phyloP scores from a whole-genome alignment of 2,329 filamentous ascomycete genomes.

The Calonectria naviculata region DNA sequence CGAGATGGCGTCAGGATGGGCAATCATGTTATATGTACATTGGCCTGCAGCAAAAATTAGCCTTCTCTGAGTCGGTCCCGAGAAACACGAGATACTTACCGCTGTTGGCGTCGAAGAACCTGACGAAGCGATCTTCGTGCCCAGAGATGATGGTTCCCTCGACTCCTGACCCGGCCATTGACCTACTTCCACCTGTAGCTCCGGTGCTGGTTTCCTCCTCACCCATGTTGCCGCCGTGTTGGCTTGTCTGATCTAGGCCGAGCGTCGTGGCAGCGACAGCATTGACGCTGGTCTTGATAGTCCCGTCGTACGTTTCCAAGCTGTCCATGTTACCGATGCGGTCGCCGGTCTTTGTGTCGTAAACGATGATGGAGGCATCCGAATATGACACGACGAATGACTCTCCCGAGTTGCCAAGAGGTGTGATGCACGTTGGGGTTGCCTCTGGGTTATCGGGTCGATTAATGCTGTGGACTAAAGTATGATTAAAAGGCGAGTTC shows the following conservation, averaged over 20 bases:
- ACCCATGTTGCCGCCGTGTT: slow-evolving; percentile 68
- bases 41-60: slow-evolving; percentile 72
- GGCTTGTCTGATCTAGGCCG: slow-evolving; percentile 76
- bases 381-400: slow-evolving; percentile 94
- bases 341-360: slow-evolving; percentile 91
- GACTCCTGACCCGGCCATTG: slow-evolving; percentile 78
- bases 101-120: slow-evolving; percentile 98
- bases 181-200: slow-evolving; percentile 77
- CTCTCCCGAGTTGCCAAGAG: slow-evolving; percentile 83
- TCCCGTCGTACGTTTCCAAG: slow-evolving; percentile 92
- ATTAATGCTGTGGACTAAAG: slow-evolving; percentile 86
- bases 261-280: slow-evolving; percentile 88
- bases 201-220: slow-evolving; percentile 82
- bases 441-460: slow-evolving; percentile 73
- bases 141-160: slow-evolving; percentile 96
- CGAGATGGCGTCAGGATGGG: slow-evolving; percentile 93
- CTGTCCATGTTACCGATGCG: slow-evolving; percentile 94
- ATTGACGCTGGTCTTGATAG: slow-evolving; percentile 83
- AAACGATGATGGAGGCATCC: slow-evolving; percentile 90
- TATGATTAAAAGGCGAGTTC: slow-evolving; percentile 87
- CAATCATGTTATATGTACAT: slow-evolving; percentile 99
- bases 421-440: slow-evolving; percentile 92
- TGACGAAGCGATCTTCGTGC: slow-evolving; percentile 94
- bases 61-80: not conserved
- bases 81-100: slow-evolving; percentile 73